Conservation (phyloP, 176 grass and related monocot species). For the Ananas comosus region DNA sequence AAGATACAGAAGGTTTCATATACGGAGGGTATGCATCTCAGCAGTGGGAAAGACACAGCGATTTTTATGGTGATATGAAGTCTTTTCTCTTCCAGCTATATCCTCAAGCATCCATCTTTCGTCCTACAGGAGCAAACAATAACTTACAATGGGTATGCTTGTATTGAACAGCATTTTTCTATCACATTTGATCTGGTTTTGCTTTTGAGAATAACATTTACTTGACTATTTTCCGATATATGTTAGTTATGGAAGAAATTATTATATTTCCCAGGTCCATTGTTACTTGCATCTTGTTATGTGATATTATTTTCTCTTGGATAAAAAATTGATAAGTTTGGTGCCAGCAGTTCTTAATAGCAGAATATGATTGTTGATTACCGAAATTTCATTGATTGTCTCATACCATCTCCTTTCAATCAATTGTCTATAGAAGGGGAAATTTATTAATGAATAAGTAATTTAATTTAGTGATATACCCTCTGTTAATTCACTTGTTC, state of each 20-base stretch:
- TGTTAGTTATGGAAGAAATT: neutral
- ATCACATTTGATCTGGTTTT: neutral
- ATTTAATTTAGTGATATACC: neutral
- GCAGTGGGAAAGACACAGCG: constrained; percentile 75
- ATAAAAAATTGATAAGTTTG: neutral
- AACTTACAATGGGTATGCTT: constrained; percentile 90
- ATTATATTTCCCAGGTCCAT: neutral
- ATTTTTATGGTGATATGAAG: constrained; percentile 98
- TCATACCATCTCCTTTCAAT: too few relatives aligned
- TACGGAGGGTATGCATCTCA: constrained; percentile 88
- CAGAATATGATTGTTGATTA: neutral
- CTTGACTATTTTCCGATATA: neutral
- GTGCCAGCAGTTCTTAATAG: neutral
- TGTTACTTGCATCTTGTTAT: neutral
- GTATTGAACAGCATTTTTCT: neutral
- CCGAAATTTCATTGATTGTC: too few relatives aligned
- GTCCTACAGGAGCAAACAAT: constrained; percentile 77
- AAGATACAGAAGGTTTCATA: constrained; percentile 73
- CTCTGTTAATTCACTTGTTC: too few relatives aligned
- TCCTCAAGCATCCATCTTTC: constrained; percentile 67
- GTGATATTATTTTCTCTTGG: neutral
- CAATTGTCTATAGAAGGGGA: too few relatives aligned
- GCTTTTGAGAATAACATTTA: neutral
- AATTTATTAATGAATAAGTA: too few relatives aligned
- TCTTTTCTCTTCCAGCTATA: constrained; percentile 85